Evolutionary conservation across 2,329 filamentous ascomycete genomes (phyloP).

Genomic region (Fusarium tanahbumbuense): DNA sequence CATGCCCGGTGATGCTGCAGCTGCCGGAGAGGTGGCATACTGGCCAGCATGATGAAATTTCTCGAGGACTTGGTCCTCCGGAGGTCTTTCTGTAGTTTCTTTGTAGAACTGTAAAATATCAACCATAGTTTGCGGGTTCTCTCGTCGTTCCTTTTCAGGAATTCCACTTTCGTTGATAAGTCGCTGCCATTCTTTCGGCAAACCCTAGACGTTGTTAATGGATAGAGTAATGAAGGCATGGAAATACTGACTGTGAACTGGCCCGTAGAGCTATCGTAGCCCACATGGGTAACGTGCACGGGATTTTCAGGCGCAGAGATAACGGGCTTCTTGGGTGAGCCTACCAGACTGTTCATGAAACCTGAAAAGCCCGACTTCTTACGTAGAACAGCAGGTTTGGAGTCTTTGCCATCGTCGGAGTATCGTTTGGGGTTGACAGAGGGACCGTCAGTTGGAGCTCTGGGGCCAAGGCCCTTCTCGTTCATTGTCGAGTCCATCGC

Average conservation of each 20-base stretch:
- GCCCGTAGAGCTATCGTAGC: constrained; percentile 94
- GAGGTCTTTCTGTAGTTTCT: constrained; percentile 83
- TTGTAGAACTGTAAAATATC: constrained; percentile 98
- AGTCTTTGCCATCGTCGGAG: constrained; percentile 79
- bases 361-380: constrained; percentile 92
- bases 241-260: constrained; percentile 84
- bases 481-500: constrained; percentile 55
- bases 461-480: constrained; percentile 51
- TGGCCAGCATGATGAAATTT: constrained; percentile 91
- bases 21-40: constrained; percentile 56
- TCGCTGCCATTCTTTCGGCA: constrained; percentile 98
- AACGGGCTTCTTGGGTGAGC: constrained; percentile 87
- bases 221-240: constrained; percentile 16
- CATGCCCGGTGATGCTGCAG: constrained; percentile 64
- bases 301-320: constrained; percentile 99
- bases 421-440: constrained; percentile 73
- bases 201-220: constrained; percentile 67
- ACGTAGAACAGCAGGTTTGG: constrained; percentile 70
- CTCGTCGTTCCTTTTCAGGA: constrained; percentile 92
- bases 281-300: constrained; percentile 97
- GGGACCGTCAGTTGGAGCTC: constrained; percentile 57
- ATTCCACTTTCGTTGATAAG: constrained; percentile 96
- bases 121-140: constrained; percentile 94
- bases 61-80: constrained; percentile 90
- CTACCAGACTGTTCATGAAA: constrained; percentile 85